These are phyloP conservation scores for Dentipellis fragilis DNA, from an alignment of 768 basidiomycete species.

Conservation along the genomic window DNA sequence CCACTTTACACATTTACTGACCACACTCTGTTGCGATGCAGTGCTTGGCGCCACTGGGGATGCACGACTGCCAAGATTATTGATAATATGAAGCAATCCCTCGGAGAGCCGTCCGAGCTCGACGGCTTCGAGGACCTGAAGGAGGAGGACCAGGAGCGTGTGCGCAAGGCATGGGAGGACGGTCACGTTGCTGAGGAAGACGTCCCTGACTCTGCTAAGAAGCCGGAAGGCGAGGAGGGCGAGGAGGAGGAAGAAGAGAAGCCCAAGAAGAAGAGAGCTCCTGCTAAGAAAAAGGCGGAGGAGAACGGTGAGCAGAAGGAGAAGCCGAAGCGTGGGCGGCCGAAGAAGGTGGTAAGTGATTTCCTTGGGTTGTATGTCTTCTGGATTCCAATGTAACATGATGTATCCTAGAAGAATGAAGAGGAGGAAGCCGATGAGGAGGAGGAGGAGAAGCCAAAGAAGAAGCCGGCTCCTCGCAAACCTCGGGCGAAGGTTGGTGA, in stretches of 20 bases:
- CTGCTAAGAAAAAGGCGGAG: slow-evolving; percentile 12
- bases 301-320: slow-evolving; percentile 25
- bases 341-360: slow-evolving; percentile 2
- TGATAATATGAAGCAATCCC: slow-evolving; percentile 54
- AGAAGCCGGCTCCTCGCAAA: slow-evolving; percentile 28
- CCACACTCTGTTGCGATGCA: slow-evolving; percentile 17
- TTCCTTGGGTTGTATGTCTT: no score
- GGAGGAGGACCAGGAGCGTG: slow-evolving; percentile 58
- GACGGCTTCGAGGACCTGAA: slow-evolving; percentile 78
- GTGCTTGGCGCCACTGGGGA: slow-evolving; percentile 88
- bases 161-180: slow-evolving; percentile 64
- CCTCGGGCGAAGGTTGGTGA: slow-evolving; percentile 19
- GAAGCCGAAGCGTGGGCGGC: slow-evolving; percentile 21
- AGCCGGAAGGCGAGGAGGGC: slow-evolving; percentile 31
- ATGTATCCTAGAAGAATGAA: neutral
- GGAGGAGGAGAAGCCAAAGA: slow-evolving; percentile 41
- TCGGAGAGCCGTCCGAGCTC: slow-evolving; percentile 53
- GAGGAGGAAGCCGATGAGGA: slow-evolving; percentile 14
- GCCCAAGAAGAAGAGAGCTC: slow-evolving; percentile 15
- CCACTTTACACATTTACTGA: neutral
- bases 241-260: slow-evolving; percentile 32
- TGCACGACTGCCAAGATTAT: slow-evolving; percentile 67
- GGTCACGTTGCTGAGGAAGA: slow-evolving; percentile 24
- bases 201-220: slow-evolving; percentile 39
- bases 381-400: no score